Percentiles rank a stretch among this genome's conserved stretches.
phyloP scores from a whole-genome alignment of 352 stramenopile genomes.

The Phytopythium cucurbitacearum region DNA sequence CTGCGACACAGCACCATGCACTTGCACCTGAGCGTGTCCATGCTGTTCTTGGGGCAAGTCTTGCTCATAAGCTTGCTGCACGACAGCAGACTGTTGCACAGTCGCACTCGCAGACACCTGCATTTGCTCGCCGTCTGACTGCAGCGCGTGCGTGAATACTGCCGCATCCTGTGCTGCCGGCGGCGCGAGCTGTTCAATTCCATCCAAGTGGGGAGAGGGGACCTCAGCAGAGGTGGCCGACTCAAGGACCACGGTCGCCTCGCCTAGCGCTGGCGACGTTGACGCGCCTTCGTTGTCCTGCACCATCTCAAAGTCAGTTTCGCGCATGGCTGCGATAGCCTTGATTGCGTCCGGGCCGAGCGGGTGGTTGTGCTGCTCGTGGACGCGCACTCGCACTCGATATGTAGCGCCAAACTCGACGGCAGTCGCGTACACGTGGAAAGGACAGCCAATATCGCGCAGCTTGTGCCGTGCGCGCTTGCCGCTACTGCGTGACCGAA shows the following conservation, averaged over 20 bases:
- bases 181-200: no score
- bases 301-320: slow-evolving; percentile 56
- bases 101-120: no score
- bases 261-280: not conserved
- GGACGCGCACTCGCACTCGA: slow-evolving; percentile 62
- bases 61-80: no score
- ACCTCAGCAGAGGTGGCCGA: no score
- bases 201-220: no score
- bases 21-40: slow-evolving; percentile 16
- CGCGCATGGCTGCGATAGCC: slow-evolving; percentile 38
- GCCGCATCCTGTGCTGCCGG: no score
- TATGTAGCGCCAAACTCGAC: slow-evolving; percentile 62
- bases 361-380: slow-evolving; percentile 76
- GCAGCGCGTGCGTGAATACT: no score
- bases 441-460: slow-evolving; percentile 70
- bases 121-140: no score
- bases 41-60: slow-evolving; percentile 9
- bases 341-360: slow-evolving; percentile 69
- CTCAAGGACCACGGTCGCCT: no score
- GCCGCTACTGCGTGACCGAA: slow-evolving; percentile 62
- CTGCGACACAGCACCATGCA: slow-evolving; percentile 17
- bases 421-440: slow-evolving; percentile 74
- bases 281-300: slow-evolving; percentile 13
- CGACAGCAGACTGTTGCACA: no score
- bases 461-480: slow-evolving; percentile 65